phyloP scores from a whole-genome alignment of 306 rosid species.

The Cercis canadensis region DNA sequence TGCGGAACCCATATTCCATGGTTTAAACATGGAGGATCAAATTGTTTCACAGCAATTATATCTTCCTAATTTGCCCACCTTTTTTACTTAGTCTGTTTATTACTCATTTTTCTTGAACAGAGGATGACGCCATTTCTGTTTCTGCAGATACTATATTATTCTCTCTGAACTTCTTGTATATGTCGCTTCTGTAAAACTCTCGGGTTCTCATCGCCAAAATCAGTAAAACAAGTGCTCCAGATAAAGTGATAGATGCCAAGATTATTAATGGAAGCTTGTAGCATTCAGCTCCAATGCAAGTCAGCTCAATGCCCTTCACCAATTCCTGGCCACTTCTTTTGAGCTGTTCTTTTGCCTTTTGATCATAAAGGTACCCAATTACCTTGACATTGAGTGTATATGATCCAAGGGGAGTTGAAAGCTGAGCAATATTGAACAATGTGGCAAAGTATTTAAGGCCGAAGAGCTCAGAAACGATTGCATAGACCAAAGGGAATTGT shows the following conservation, averaged over 20 bases:
- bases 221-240: slow-evolving; percentile 42
- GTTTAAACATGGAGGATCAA: too few relatives aligned
- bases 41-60: too few relatives aligned
- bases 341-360: slow-evolving; percentile 7
- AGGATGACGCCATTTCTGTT: not conserved
- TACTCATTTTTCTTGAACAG: not conserved
- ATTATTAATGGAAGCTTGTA: slow-evolving; percentile 38
- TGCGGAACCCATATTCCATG: too few relatives aligned
- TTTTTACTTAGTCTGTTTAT: too few relatives aligned
- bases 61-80: too few relatives aligned
- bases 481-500: slow-evolving; percentile 52
- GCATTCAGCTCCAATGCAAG: slow-evolving; percentile 35
- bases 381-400: slow-evolving; percentile 53
- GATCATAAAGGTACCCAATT: slow-evolving; percentile 49
- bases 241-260: slow-evolving; percentile 45
- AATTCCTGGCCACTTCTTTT: slow-evolving; percentile 24
- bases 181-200: slow-evolving; percentile 44
- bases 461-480: slow-evolving; percentile 62
- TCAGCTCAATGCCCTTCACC: slow-evolving; percentile 43
- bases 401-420: slow-evolving; percentile 53
- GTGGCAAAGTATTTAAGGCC: slow-evolving; percentile 59
- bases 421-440: slow-evolving; percentile 54
- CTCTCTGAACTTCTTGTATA: slow-evolving; percentile 49
- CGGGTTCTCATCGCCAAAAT: slow-evolving; percentile 44
- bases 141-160: not conserved